Conservation (phyloP, 257 asterid species). For the Penstemon newberryi region DNA sequence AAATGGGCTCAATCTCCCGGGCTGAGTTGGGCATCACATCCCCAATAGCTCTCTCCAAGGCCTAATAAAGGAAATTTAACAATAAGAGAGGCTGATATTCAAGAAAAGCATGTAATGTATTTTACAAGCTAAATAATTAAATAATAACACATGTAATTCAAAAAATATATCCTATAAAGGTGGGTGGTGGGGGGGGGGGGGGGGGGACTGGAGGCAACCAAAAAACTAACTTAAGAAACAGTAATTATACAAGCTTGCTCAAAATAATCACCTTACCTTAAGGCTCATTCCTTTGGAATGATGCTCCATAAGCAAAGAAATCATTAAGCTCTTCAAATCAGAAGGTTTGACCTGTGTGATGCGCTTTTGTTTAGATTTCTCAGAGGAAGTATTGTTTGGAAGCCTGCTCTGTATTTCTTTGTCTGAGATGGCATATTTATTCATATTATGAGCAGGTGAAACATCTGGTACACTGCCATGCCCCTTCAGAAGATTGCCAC, state of each 20-base stretch:
- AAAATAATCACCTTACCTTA: conserved; percentile 52
- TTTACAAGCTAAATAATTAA: conserved; percentile 5
- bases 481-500: conserved; percentile 54
- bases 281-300: conserved; percentile 81
- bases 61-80: conserved; percentile 44
- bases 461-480: conserved; percentile 43
- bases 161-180: no score
- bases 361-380: conserved; percentile 48
- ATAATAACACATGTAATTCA: no score
- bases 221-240: conserved; percentile 5
- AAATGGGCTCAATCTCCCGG: conserved; percentile 72
- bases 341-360: conserved; percentile 45
- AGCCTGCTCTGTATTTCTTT: conserved; percentile 47
- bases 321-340: conserved; percentile 68
- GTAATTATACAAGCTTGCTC: conserved; percentile 20
- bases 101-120: conserved; percentile 22
- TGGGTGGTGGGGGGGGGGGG: neutral
- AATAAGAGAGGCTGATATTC: conserved; percentile 9
- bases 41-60: conserved; percentile 89
- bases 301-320: conserved; percentile 69
- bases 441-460: conserved; percentile 41
- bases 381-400: conserved; percentile 39
- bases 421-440: conserved; percentile 51
- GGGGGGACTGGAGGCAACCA: neutral
- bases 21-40: conserved; percentile 67